Base-by-base conservation (phyloP, 441 rosid species). In the Gossypium davidsonii region DNA sequence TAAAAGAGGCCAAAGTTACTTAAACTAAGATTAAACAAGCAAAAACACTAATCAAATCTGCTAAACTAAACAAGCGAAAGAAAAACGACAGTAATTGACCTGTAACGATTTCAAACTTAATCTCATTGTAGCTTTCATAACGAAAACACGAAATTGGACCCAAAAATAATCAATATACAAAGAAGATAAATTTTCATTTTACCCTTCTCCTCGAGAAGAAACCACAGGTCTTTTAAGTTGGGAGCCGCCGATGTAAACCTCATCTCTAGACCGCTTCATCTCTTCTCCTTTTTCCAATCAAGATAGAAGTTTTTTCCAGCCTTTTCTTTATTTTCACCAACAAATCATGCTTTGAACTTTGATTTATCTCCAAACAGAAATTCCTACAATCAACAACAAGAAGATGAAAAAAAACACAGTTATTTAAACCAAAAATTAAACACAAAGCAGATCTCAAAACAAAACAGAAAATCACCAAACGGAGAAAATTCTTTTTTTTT, bases 191-290 rank as follows among this genome's bases (percentile, higher is more conserved):
- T 83, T 28, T 69, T 10, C 2, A 11, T 53, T 18, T 86, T 80
- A 92, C 99, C 85, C 77, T 86, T 94, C 97, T 65, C 89, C 96
- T 18, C 85, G 57, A 62, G 96, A 88, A 59, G 96, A 79, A 73
- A 79, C 78, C 76, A 77, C 79, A 18, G 94, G 92, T 79, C 91
- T 81, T 84, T 81, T 83, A 70, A 85, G 76, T 82, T 80, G 92
- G 80, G 94, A 78, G 61, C 72, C 72, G 62, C 72, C 79, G 77
- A 83, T 79, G 73, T 70, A 85, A 73, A 82, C 83, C 70, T 88
- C 91, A 69, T 91, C 97, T 80, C 96, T 87, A 15, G 92, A 85
- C 83, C 96, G 86, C 89, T 91, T 93, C 98, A 91, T 91, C 80
- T 73, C 77, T 69, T 51, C 9, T 17, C 10, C 5, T 18, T 39